A percentile compares a stretch with the other conserved stretches of the same genome.
Conservation (phyloP, 345 rosid genomes). For the Eucalyptus erythrocorys region DNA sequence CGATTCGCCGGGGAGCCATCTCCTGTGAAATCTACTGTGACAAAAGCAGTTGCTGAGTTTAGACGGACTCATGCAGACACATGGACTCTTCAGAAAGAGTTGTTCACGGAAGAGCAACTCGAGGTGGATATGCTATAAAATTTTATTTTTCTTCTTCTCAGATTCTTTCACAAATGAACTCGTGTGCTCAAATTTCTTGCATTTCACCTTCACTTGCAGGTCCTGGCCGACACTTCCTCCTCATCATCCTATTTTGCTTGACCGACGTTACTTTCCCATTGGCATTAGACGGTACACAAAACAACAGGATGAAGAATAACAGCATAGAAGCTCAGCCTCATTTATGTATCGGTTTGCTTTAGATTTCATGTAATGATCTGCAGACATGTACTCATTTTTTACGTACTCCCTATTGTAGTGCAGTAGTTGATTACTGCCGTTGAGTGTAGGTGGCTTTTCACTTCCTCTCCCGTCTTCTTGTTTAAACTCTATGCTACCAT, state of each 20-base stretch:
- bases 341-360: not conserved
- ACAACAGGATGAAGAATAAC: not conserved
- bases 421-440: not conserved
- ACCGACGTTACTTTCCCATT: not conserved
- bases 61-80: conserved; percentile 94
- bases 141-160: not conserved
- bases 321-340: not conserved
- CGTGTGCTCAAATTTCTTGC: not conserved
- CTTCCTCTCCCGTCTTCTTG: not conserved
- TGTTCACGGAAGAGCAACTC: conserved; percentile 87
- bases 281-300: not conserved
- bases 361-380: not conserved
- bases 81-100: conserved; percentile 88
- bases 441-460: not conserved
- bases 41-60: conserved; percentile 98
- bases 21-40: conserved; percentile 84
- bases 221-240: conserved; percentile 90
- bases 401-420: not conserved
- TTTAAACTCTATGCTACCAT: not conserved
- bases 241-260: conserved; percentile 95
- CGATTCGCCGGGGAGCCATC: conserved; percentile 76
- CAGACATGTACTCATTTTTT: not conserved
- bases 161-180: not conserved
- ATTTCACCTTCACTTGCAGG: conserved; percentile 31
- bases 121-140: conserved; percentile 38